A percentile compares a stretch with the other conserved stretches of the same genome.
phyloP scores from a whole-genome alignment of 2,329 filamentous ascomycete genomes.

The Phialophora chinensis region DNA sequence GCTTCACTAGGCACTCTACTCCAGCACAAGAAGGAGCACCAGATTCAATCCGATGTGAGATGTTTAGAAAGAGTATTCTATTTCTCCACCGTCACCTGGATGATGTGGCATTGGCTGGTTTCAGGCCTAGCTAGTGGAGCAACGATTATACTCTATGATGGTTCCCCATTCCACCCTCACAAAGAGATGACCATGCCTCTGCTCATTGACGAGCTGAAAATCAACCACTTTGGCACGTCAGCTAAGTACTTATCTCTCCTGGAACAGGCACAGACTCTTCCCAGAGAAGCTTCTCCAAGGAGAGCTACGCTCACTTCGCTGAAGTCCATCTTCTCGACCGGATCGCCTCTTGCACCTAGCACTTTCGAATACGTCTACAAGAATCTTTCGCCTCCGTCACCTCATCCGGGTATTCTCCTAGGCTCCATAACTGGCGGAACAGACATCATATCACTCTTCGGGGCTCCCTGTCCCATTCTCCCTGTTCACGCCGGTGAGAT shows the following conservation, averaged over 20 bases:
- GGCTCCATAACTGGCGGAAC: constrained; percentile 95
- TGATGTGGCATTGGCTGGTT: constrained; percentile 99
- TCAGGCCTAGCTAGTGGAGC: constrained; percentile 82
- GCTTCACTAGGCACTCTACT: constrained; percentile 86
- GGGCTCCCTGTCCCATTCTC: constrained; percentile 77
- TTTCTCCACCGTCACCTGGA: constrained; percentile 95
- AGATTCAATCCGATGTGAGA: constrained; percentile 81
- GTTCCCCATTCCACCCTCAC: constrained; percentile 82
- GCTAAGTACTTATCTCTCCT: constrained; percentile 91
- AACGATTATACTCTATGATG: constrained; percentile 87
- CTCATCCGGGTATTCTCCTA: constrained; percentile 80
- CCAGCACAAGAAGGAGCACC: constrained; percentile 97
- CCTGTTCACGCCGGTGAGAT: constrained; percentile 77
- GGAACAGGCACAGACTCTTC: constrained; percentile 75
- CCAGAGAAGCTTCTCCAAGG: constrained; percentile 57
- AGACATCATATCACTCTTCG: constrained; percentile 95
- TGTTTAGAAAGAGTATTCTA: constrained; percentile 80
- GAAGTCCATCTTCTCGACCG: constrained; percentile 90
- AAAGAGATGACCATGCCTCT: constrained; percentile 81
- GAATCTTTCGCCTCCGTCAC: constrained; percentile 55
- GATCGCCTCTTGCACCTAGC: constrained; percentile 87
- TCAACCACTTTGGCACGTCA: constrained; percentile 94
- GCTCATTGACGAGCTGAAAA: constrained; percentile 77
- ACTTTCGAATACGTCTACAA: constrained; percentile 90
- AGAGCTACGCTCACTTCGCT: constrained; percentile 58